Conservation (phyloP, 2,329 filamentous ascomycete species). For the Claviceps sorghi region DNA sequence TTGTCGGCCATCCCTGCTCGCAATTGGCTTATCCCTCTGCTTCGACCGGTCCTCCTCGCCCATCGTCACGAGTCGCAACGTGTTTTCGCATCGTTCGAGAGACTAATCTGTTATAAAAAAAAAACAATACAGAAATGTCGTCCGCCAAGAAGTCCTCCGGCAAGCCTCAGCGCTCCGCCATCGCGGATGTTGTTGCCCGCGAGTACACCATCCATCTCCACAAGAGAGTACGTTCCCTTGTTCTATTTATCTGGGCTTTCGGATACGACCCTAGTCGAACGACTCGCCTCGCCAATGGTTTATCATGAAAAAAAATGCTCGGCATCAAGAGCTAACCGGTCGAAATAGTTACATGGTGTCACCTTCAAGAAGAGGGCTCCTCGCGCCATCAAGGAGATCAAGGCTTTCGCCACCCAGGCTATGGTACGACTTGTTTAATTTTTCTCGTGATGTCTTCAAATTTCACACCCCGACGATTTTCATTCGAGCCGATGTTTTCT, state of each 20-base stretch:
- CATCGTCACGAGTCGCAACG: slow-evolving; percentile 2
- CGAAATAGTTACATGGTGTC: slow-evolving; percentile 74
- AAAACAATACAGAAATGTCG: slow-evolving; percentile 25
- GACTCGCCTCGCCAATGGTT: neutral
- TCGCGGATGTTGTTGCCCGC: slow-evolving; percentile 96
- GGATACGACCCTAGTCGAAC: too few relatives aligned
- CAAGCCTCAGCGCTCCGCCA: slow-evolving; percentile 65
- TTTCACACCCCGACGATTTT: too few relatives aligned
- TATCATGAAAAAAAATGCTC: slow-evolving; percentile 4
- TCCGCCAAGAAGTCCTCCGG: slow-evolving; percentile 24
- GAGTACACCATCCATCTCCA: slow-evolving; percentile 99
- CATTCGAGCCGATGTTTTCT: neutral
- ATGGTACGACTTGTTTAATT: slow-evolving; percentile 57
- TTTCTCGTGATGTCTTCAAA: neutral
- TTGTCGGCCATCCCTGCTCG: neutral
- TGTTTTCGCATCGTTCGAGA: neutral
- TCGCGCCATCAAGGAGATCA: slow-evolving; percentile 98
- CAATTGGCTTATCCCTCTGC: neutral
- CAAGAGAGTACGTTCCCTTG: slow-evolving; percentile 51
- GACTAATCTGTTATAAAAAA: slow-evolving; percentile 13
- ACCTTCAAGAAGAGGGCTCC: slow-evolving; percentile 99
- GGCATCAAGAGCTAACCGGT: slow-evolving; percentile 6
- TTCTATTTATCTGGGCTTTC: neutral
- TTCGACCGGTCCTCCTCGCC: neutral
- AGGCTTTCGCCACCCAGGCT: slow-evolving; percentile 76